A percentile compares a stretch with the other conserved stretches of the same genome.
Evolutionary conservation across 441 rosid species (phyloP).

Genomic region (Eruca vesicaria): DNA sequence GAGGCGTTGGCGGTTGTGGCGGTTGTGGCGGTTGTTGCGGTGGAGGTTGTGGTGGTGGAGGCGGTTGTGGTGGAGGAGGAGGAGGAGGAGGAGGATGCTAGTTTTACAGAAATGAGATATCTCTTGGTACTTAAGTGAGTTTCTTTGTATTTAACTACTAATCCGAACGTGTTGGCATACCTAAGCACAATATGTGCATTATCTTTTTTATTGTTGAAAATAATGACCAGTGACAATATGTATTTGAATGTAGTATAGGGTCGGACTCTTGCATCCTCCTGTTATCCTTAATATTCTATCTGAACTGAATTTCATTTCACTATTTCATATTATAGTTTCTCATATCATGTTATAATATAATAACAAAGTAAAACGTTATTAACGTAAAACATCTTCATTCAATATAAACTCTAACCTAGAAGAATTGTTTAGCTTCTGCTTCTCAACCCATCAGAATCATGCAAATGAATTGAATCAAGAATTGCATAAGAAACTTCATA

Average conservation of each 20-base stretch:
- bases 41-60: slow-evolving; percentile 30
- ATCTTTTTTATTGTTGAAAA: neutral
- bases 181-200: neutral
- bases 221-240: neutral
- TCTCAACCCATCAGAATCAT: neutral
- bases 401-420: neutral
- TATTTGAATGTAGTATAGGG: neutral
- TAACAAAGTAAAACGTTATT: too few species aligned
- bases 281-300: neutral
- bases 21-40: slow-evolving; percentile 10
- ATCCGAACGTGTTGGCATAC: neutral
- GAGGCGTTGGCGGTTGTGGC: neutral
- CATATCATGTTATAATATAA: neutral
- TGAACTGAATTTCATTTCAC: neutral
- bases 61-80: neutral
- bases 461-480: neutral
- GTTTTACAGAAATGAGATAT: neutral
- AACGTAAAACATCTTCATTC: neutral
- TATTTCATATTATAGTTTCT: neutral
- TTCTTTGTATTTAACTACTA: neutral
- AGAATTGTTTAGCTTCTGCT: neutral
- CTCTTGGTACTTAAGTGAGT: neutral
- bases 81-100: slow-evolving; percentile 28
- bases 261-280: neutral
- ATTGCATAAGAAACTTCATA: neutral